These are phyloP conservation scores for Nemania abortiva DNA, from an alignment of 2,329 filamentous ascomycete species.

Conservation along the genomic window DNA sequence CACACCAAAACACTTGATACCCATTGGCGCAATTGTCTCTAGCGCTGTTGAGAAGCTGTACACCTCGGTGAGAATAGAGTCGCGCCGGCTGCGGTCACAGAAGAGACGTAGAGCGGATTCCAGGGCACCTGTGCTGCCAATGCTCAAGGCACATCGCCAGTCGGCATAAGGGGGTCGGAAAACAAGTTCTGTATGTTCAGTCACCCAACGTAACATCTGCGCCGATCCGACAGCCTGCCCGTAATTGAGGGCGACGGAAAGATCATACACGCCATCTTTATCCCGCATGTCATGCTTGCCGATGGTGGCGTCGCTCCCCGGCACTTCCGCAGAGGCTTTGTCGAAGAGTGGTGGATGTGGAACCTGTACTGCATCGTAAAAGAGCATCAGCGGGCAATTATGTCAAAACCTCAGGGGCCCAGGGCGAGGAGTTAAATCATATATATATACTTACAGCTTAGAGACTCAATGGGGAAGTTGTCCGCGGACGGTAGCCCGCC, in stretches of 20 bases:
- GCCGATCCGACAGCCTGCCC: conserved; percentile 87
- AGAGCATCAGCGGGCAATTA: conserved; percentile 15
- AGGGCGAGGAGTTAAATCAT: neutral
- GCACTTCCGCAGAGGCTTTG: conserved; percentile 7
- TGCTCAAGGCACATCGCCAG: conserved; percentile 86
- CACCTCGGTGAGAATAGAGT: conserved; percentile 86
- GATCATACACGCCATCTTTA: conserved; percentile 69
- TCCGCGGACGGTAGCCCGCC: conserved; percentile 90
- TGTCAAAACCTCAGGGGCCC: neutral
- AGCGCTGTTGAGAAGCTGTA: conserved; percentile 86
- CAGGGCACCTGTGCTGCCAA: conserved; percentile 87
- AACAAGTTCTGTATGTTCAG: conserved; percentile 94
- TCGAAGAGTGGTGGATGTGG: conserved; percentile 32
- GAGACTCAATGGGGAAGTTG: conserved; percentile 89
- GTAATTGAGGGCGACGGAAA: conserved; percentile 93
- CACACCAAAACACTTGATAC: conserved; percentile 64
- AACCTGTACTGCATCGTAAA: conserved; percentile 30
- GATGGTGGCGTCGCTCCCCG: conserved; percentile 66
- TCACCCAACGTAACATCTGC: conserved; percentile 89
- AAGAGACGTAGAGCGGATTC: conserved; percentile 89
- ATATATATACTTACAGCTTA: conserved; percentile 59
- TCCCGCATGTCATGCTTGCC: conserved; percentile 83
- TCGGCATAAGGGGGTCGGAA: conserved; percentile 89
- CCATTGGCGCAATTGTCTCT: conserved; percentile 68
- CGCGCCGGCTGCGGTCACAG: conserved; percentile 74